Evolutionary conservation across 1,139 yeast genomes (phyloP).

Genomic region (Candida gigantensis): DNA sequence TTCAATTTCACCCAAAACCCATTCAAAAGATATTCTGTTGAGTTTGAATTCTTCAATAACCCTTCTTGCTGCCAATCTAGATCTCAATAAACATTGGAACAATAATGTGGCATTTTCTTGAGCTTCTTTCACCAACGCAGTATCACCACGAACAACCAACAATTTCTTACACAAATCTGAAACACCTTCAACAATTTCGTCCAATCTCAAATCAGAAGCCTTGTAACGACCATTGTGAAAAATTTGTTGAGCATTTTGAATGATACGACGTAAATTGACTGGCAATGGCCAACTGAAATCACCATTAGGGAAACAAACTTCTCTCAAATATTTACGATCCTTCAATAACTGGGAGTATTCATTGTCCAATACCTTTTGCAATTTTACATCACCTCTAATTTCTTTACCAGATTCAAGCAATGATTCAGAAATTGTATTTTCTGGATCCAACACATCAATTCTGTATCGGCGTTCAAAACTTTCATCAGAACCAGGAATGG

Average conservation of each 20-base stretch:
- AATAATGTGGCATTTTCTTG: constrained; percentile 89
- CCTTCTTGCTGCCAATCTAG: constrained; percentile 88
- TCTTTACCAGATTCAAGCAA: constrained; percentile 87
- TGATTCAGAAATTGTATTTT: constrained; percentile 64
- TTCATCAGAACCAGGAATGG: constrained; percentile 89
- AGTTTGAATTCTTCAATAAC: constrained; percentile 88
- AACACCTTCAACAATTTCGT: constrained; percentile 78
- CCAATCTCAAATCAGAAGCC: constrained; percentile 86
- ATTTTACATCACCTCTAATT: constrained; percentile 83
- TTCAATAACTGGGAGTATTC: constrained; percentile 75
- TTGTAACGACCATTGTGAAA: constrained; percentile 90
- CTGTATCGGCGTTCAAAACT: constrained; percentile 83
- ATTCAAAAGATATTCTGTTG: constrained; percentile 83
- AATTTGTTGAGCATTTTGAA: constrained; percentile 96
- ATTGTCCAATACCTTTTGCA: constrained; percentile 78
- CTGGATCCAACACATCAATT: constrained; percentile 79
- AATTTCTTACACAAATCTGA: constrained; percentile 65
- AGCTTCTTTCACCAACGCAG: constrained; percentile 75
- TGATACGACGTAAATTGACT: constrained; percentile 92
- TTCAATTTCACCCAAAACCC: constrained; percentile 95
- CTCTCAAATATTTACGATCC: constrained; percentile 82
- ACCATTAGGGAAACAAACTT: constrained; percentile 83
- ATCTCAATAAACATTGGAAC: constrained; percentile 89
- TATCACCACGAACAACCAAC: constrained; percentile 80
- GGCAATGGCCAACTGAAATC: constrained; percentile 98